These are phyloP conservation scores for Cordia subcordata DNA, from an alignment of 257 asterid genomes.

Conservation along the genomic window DNA sequence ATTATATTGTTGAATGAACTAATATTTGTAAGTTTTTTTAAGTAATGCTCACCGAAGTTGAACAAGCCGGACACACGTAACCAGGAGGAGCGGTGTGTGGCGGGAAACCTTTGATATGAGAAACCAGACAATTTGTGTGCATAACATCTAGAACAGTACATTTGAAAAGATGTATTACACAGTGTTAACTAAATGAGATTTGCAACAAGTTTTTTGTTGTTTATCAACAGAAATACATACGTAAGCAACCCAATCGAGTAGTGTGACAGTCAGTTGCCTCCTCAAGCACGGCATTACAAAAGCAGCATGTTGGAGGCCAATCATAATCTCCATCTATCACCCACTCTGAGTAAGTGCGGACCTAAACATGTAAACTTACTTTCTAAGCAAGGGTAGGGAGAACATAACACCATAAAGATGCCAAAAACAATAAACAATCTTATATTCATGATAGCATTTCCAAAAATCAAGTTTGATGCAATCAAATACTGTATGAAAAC, in stretches of 20 bases:
- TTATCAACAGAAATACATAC: conserved; percentile 41
- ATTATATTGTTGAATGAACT: no score
- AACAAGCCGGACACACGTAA: conserved; percentile 73
- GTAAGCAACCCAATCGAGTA: conserved; percentile 95
- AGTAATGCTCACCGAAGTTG: conserved; percentile 57
- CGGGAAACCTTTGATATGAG: conserved; percentile 75
- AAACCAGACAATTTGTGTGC: conserved; percentile 72
- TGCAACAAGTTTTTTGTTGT: neutral
- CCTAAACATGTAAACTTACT: conserved; percentile 27
- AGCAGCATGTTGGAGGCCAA: conserved; percentile 96
- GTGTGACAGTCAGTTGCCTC: conserved; percentile 62
- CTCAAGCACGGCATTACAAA: conserved; percentile 66
- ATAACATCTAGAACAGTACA: conserved; percentile 48
- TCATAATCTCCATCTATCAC: conserved; percentile 97
- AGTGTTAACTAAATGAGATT: neutral
- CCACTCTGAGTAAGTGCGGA: conserved; percentile 90
- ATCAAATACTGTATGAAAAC: no score
- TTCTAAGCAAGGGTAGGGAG: neutral
- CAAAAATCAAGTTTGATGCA: no score
- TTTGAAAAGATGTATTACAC: neutral
- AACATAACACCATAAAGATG: neutral
- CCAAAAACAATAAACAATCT: neutral
- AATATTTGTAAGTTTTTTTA: neutral
- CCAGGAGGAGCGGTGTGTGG: conserved; percentile 87
- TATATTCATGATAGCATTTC: neutral